A percentile compares a stretch with the other conserved stretches of the same genome.
phyloP scores from a whole-genome alignment of 1,139 yeast species.

The Petasospora fabianii region DNA sequence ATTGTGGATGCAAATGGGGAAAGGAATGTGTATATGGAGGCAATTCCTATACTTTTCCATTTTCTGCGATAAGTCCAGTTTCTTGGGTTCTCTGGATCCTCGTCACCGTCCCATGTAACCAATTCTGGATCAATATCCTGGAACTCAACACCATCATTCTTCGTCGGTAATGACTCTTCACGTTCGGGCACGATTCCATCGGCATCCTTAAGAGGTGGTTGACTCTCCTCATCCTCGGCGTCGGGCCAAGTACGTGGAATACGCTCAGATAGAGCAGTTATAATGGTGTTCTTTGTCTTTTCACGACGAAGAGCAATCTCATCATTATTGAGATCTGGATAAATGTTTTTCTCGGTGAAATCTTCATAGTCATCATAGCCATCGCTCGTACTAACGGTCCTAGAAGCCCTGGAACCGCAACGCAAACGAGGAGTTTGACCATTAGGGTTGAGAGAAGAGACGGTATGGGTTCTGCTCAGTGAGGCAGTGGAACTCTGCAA shows the following conservation, averaged over 20 bases:
- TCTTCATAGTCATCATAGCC: conserved; percentile 14
- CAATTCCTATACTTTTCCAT: conserved; percentile 43
- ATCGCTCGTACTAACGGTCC: no score
- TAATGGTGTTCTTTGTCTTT: conserved; percentile 37
- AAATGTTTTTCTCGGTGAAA: conserved; percentile 17
- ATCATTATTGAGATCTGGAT: conserved; percentile 19
- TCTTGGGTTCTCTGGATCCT: conserved; percentile 58
- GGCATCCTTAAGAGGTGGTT: conserved; percentile 4
- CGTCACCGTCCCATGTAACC: conserved; percentile 61
- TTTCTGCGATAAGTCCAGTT: conserved; percentile 50
- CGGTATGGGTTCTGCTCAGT: conserved; percentile 6
- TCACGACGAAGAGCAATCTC: conserved; percentile 34
- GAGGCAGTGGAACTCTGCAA: conserved; percentile 1
- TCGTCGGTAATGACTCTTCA: conserved; percentile 37
- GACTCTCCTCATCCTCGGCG: conserved; percentile 11
- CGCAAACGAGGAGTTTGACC: conserved; percentile 1
- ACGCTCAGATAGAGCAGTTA: conserved; percentile 36
- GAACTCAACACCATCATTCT: conserved; percentile 48
- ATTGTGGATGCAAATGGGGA: conserved; percentile 61
- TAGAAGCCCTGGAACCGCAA: conserved; percentile 4
- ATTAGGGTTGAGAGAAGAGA: conserved; percentile 14
- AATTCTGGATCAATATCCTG: conserved; percentile 54
- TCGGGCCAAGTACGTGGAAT: conserved; percentile 6
- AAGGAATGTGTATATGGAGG: conserved; percentile 49
- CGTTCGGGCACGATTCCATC: conserved; percentile 15